Evolutionary conservation across 208 protist genomes (phyloP), one percentile per base, ranked within the genome.

Genomic region (Trypanosoma melophagium): DNA sequence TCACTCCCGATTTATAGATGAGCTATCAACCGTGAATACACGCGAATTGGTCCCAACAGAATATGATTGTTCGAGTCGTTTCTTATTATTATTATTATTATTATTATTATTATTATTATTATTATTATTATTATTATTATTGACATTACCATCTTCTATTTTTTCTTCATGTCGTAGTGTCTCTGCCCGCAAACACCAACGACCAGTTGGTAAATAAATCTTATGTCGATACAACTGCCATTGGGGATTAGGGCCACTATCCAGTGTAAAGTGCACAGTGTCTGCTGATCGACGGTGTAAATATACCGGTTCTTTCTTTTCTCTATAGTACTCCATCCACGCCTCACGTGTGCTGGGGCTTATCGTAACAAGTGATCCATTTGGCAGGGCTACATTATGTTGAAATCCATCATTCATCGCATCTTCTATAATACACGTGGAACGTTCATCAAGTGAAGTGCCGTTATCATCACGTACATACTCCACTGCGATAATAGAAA

Each of bases 101-200:
- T n/a, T n/a, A n/a, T n/a, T n/a, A n/a, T n/a, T n/a, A n/a, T n/a
- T n/a, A n/a, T n/a, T n/a, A n/a, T n/a, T n/a, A n/a, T n/a, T n/a
- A n/a, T n/a, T n/a, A n/a, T n/a, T n/a, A n/a, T n/a, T n/a, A n/a
- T n/a, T n/a, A n/a, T n/a, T n/a, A n/a, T n/a, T n/a, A n/a, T 35
- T 35, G 28, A 35, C 5, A 35, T 90, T 84, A 10, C n/a, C n/a
- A 58, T 52, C 67, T 44, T 60, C n/a, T n/a, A n/a, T 35, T 35
- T 5, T 5, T 35, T 35, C 28, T 35, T 35, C 3, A 35, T 35
- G 5, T 1, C 5, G 28, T 12, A 74, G 74, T 1, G 74, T 19
- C 63, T 84, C 75, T 24, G 85, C 90, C 7, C 84, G 76, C 53
- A 95, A 70, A 61, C 90, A 95, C 87, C 90, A 95, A 19, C 81